Conservation (phyloP, 805 yeast genomes). For the Metschnikowia chrysomelidarum region DNA sequence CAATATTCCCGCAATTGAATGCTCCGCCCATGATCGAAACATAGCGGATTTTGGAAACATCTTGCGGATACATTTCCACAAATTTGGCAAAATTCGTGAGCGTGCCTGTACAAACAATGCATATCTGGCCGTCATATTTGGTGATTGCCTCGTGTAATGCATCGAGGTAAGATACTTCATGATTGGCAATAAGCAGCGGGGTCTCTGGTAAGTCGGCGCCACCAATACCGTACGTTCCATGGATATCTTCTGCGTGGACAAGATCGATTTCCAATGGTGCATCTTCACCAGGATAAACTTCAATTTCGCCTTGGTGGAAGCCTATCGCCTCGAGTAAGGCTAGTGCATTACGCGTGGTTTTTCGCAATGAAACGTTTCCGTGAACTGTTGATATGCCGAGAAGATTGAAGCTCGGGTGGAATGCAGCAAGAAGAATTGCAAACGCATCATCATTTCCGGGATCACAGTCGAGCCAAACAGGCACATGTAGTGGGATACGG, state of each 20-base stretch:
- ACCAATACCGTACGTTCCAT: slow-evolving; percentile 74
- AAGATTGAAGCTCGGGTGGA: slow-evolving; percentile 55
- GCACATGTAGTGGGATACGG: slow-evolving; percentile 28
- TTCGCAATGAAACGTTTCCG: slow-evolving; percentile 63
- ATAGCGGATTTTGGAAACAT: slow-evolving; percentile 46
- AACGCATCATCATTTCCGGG: slow-evolving; percentile 90
- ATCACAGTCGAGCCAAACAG: slow-evolving; percentile 88
- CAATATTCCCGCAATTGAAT: slow-evolving; percentile 48
- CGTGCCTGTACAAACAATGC: slow-evolving; percentile 74
- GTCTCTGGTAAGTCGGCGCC: slow-evolving; percentile 61
- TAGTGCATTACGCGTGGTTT: slow-evolving; percentile 69
- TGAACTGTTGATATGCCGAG: slow-evolving; percentile 74
- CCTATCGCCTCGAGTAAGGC: slow-evolving; percentile 60
- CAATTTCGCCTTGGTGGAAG: slow-evolving; percentile 42
- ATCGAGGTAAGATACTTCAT: slow-evolving; percentile 29
- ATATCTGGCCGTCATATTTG: slow-evolving; percentile 45
- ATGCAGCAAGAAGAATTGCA: slow-evolving; percentile 64
- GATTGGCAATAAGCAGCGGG: slow-evolving; percentile 31
- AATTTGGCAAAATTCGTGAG: slow-evolving; percentile 68
- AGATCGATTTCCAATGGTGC: slow-evolving; percentile 54
- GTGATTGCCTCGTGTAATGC: slow-evolving; percentile 45
- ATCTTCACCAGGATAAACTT: slow-evolving; percentile 65
- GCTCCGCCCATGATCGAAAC: slow-evolving; percentile 81
- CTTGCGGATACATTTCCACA: slow-evolving; percentile 52
- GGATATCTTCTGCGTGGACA: slow-evolving; percentile 58